Percentiles rank a stretch among this genome's conserved stretches.
These are phyloP conservation scores for Botrytis pseudocinerea DNA, from an alignment of 2,329 filamentous ascomycete species.

Conservation along the genomic window DNA sequence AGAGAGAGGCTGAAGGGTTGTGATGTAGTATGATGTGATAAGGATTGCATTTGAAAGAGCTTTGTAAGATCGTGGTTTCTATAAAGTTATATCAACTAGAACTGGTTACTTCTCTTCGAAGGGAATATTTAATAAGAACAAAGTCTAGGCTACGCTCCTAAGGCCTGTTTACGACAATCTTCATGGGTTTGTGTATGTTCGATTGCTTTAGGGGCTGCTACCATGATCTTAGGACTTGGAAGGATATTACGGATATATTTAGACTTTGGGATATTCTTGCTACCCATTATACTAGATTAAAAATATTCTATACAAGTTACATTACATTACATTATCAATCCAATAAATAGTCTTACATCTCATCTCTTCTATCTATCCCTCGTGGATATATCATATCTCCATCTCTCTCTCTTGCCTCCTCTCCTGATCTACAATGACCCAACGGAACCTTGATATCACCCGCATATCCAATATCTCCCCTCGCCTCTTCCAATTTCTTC, in stretches of 20 bases:
- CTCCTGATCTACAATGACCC: constrained; percentile 29
- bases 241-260: background rate
- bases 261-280: background rate
- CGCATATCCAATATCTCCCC: constrained; percentile 53
- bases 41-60: background rate
- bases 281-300: background rate
- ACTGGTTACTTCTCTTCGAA: too few species aligned
- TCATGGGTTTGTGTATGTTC: background rate
- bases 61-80: background rate
- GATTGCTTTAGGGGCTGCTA: background rate
- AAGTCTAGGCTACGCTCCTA: background rate
- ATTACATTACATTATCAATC: too few species aligned
- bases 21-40: background rate
- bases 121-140: too few species aligned
- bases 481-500: constrained; percentile 49
- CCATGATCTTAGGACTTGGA: background rate
- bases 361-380: background rate
- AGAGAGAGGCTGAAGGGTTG: background rate
- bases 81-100: background rate
- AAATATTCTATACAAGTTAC: background rate
- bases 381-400: constrained; percentile 35
- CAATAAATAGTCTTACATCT: background rate
- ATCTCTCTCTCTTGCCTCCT: constrained; percentile 24
- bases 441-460: constrained; percentile 47
- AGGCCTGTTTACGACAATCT: background rate